Conservation (phyloP, 2,329 filamentous ascomycete genomes). For the Diaporthe australafricana region DNA sequence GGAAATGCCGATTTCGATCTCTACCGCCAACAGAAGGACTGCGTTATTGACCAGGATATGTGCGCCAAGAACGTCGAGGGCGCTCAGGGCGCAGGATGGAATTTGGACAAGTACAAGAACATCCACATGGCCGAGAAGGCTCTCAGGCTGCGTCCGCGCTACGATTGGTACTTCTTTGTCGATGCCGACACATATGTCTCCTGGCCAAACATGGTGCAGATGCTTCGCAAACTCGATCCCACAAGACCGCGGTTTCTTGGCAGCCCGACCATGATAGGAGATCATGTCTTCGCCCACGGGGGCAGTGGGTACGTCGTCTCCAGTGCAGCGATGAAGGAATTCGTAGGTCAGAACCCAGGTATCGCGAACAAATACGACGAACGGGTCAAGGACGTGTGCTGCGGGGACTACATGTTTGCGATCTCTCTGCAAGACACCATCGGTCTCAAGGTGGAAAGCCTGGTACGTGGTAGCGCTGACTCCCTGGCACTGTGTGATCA, state of each 20-base stretch:
- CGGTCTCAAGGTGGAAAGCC: conserved; percentile 53
- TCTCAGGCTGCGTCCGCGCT: conserved; percentile 60
- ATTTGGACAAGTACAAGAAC: conserved; percentile 72
- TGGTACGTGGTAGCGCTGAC: conserved; percentile 48
- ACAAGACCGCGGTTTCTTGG: conserved; percentile 61
- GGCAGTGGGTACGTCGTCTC: conserved; percentile 67
- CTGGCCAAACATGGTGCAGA: conserved; percentile 63
- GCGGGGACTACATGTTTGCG: conserved; percentile 64
- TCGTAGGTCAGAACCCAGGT: conserved; percentile 54
- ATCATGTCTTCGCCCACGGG: conserved; percentile 64
- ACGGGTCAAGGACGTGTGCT: conserved; percentile 55
- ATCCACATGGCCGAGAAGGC: conserved; percentile 69
- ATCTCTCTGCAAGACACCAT: conserved; percentile 59
- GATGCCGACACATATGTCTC: conserved; percentile 70
- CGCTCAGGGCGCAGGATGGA: conserved; percentile 56
- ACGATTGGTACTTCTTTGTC: conserved; percentile 71
- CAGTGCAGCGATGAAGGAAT: conserved; percentile 61
- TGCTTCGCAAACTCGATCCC: conserved; percentile 58
- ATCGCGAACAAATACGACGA: conserved; percentile 61
- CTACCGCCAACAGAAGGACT: conserved; percentile 58
- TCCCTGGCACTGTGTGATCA: background rate
- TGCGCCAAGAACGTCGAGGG: conserved; percentile 51
- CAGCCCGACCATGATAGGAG: conserved; percentile 56
- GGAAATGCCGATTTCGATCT: conserved; percentile 63
- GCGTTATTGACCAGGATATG: conserved; percentile 57